Evolutionary conservation across 2,329 filamentous ascomycete genomes (phyloP).

Genomic region (Stemphylium beticola): DNA sequence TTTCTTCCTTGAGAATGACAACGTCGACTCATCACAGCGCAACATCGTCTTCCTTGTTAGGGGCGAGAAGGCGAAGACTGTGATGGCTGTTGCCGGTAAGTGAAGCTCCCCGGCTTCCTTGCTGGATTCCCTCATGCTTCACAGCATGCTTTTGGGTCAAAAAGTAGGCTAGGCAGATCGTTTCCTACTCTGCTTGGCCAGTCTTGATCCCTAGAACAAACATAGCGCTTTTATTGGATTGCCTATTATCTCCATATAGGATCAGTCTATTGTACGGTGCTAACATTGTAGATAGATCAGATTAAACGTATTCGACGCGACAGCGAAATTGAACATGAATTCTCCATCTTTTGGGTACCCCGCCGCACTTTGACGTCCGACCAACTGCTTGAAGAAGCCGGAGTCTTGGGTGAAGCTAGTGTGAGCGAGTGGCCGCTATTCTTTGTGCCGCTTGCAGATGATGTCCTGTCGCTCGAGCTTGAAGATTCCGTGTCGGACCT

Average conservation of each 20-base stretch:
- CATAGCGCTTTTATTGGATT: constrained; percentile 34
- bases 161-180: constrained; percentile 66
- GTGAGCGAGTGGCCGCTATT: constrained; percentile 85
- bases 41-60: constrained; percentile 94
- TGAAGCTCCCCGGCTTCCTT: constrained; percentile 20
- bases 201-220: constrained; percentile 62
- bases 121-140: constrained; percentile 6
- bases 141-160: constrained; percentile 52
- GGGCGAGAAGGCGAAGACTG: constrained; percentile 85
- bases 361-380: constrained; percentile 90
- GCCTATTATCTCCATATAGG: constrained; percentile 31
- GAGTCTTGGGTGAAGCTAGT: constrained; percentile 89
- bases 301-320: constrained; percentile 88
- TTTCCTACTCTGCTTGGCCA: constrained; percentile 61
- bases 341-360: constrained; percentile 95
- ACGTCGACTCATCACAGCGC: constrained; percentile 90
- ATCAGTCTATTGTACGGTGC: constrained; percentile 48
- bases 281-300: constrained; percentile 71
- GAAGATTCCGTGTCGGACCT: constrained; percentile 86
- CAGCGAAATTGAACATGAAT: constrained; percentile 90
- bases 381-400: constrained; percentile 88
- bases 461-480: constrained; percentile 88
- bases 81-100: constrained; percentile 85
- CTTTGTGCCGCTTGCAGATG: constrained; percentile 90
- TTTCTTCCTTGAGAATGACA: constrained; percentile 94